A percentile compares a stretch with the other conserved stretches of the same genome.
Conservation (phyloP, 2,329 filamentous ascomycete species). For the Phyllosticta citriasiana region DNA sequence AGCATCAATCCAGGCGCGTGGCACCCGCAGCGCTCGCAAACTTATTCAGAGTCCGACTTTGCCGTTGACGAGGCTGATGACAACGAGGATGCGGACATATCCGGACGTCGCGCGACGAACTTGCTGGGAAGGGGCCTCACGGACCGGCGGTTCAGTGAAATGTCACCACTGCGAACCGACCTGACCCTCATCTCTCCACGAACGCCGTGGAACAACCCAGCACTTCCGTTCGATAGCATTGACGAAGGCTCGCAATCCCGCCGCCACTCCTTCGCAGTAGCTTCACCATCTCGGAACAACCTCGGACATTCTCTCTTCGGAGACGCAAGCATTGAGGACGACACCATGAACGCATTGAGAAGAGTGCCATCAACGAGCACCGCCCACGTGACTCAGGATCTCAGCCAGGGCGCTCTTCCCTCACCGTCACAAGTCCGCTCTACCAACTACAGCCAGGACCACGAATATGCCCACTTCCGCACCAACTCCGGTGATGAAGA, state of each 20-base stretch:
- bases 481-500: slow-evolving; percentile 9
- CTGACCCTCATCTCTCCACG: slow-evolving; percentile 29
- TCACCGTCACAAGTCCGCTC: slow-evolving; percentile 4
- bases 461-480: slow-evolving; percentile 8
- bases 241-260: slow-evolving; percentile 59
- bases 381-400: not conserved
- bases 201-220: slow-evolving; percentile 58
- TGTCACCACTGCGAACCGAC: slow-evolving; percentile 23
- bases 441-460: slow-evolving; percentile 2
- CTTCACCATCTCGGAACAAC: slow-evolving; percentile 16
- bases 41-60: slow-evolving; percentile 47
- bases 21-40: slow-evolving; percentile 13
- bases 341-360: not conserved
- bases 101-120: not conserved
- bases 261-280: slow-evolving; percentile 60
- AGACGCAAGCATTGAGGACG: slow-evolving; percentile 12
- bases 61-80: slow-evolving; percentile 66
- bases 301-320: slow-evolving; percentile 18
- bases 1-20: slow-evolving; percentile 13
- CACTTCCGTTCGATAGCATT: slow-evolving; percentile 42
- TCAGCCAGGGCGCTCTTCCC: not conserved
- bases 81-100: slow-evolving; percentile 19
- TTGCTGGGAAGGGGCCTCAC: slow-evolving; percentile 2
- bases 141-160: slow-evolving; percentile 18
- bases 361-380: not conserved